Evolutionary conservation across 306 rosid species (phyloP).

Genomic region (Pyrus betulifolia): DNA sequence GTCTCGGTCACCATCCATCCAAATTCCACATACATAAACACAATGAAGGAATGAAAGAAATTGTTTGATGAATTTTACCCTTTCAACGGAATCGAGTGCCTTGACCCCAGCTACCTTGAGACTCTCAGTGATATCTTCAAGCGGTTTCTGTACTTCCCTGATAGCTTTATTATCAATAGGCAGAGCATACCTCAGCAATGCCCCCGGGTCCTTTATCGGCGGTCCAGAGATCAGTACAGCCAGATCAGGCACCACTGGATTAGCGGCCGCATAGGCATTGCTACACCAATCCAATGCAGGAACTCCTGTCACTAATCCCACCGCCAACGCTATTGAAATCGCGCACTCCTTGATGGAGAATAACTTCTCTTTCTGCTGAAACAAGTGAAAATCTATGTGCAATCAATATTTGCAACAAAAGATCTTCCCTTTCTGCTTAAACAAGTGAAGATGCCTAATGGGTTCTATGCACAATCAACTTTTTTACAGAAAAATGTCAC

Average conservation of each 20-base stretch:
- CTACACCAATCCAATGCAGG: slow-evolving; percentile 47
- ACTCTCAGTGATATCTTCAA: slow-evolving; percentile 90
- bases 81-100: slow-evolving; percentile 87
- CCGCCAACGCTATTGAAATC: slow-evolving; percentile 68
- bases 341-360: slow-evolving; percentile 69
- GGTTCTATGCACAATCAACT: neutral
- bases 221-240: slow-evolving; percentile 91
- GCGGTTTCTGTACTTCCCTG: slow-evolving; percentile 93
- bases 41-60: neutral
- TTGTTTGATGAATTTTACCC: slow-evolving; percentile 52
- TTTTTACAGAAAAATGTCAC: slow-evolving; percentile 22
- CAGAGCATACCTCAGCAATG: slow-evolving; percentile 82
- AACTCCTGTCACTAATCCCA: slow-evolving; percentile 74
- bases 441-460: neutral
- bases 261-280: slow-evolving; percentile 62
- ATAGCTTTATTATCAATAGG: slow-evolving; percentile 92
- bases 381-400: slow-evolving; percentile 2
- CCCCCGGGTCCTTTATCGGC: slow-evolving; percentile 93
- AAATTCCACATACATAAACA: neutral
- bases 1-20: slow-evolving; percentile 9
- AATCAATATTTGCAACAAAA: neutral
- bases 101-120: slow-evolving; percentile 79
- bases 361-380: slow-evolving; percentile 46
- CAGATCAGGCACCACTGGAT: slow-evolving; percentile 56
- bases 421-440: slow-evolving; percentile 7